A percentile compares a stretch with the other conserved stretches of the same genome.
These are phyloP conservation scores for Fusarium pseudoanthophilum DNA, from an alignment of 2,329 filamentous ascomycete species.

Conservation along the genomic window DNA sequence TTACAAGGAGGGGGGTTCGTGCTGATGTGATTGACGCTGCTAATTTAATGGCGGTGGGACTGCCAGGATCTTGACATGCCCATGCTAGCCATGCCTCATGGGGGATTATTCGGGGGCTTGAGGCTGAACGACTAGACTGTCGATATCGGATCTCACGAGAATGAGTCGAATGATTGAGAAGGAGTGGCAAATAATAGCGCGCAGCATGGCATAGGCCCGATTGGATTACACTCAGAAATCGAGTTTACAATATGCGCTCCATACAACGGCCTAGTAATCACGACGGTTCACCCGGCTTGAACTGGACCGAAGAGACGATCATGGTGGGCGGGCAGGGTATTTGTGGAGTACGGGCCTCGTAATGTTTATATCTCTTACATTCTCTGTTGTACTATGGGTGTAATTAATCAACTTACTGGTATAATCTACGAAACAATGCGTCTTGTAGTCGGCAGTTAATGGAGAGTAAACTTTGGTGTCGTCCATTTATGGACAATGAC, in stretches of 20 bases:
- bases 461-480: background rate
- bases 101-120: constrained; percentile 14
- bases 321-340: constrained; percentile 3
- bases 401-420: background rate
- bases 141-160: background rate
- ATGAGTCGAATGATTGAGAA: background rate
- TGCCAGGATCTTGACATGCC: background rate
- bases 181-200: background rate
- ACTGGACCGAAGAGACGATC: constrained; percentile 10
- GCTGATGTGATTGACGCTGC: constrained; percentile 25
- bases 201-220: background rate
- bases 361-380: background rate
- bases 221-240: background rate
- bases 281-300: background rate
- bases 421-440: background rate
- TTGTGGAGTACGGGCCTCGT: constrained; percentile 5
- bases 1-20: constrained; percentile 5
- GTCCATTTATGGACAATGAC: background rate
- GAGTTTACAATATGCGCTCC: constrained; percentile 17
- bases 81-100: background rate
- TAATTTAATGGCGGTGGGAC: constrained; percentile 23
- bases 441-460: background rate
- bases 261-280: constrained; percentile 2
- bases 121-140: constrained; percentile 2
- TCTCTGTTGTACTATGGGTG: background rate